phyloP scores from a whole-genome alignment of 1,284 basidiomycete genomes.

The Cutaneotrichosporon cavernicola region DNA sequence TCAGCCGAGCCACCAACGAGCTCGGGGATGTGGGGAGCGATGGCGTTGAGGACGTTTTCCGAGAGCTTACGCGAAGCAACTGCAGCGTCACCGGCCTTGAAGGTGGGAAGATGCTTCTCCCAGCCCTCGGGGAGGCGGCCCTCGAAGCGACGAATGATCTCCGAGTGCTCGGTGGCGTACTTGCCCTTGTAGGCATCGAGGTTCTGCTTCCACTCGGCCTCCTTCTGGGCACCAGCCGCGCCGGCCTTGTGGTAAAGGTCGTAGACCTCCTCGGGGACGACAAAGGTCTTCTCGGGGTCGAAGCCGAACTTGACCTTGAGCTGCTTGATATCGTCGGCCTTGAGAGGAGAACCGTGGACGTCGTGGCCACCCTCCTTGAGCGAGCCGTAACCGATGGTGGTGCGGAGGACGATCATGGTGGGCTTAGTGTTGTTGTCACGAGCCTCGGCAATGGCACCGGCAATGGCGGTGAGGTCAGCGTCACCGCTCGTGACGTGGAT shows the following conservation, averaged over 20 bases:
- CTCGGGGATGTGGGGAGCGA: constrained; percentile 76
- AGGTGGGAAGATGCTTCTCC: constrained; percentile 79
- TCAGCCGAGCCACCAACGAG: constrained; percentile 87
- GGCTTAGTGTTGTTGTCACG: constrained; percentile 76
- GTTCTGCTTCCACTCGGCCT: constrained; percentile 72
- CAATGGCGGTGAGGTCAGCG: constrained; percentile 76
- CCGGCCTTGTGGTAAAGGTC: constrained; percentile 67
- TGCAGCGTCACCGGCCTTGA: constrained; percentile 72
- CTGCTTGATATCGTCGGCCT: constrained; percentile 82
- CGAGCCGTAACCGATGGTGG: constrained; percentile 92
- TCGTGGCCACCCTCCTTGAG: constrained; percentile 88
- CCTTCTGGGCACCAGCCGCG: constrained; percentile 69
- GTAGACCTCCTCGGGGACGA: constrained; percentile 73
- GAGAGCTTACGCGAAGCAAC: constrained; percentile 90
- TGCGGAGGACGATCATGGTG: constrained; percentile 79
- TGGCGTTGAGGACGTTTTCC: constrained; percentile 78
- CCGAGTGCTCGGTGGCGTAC: constrained; percentile 79
- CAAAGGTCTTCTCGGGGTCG: constrained; percentile 74
- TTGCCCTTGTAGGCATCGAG: constrained; percentile 71
- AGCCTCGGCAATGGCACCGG: constrained; percentile 75
- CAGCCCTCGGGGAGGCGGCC: constrained; percentile 80
- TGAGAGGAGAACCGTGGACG: constrained; percentile 88
- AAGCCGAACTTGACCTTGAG: constrained; percentile 86
- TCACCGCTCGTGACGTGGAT: constrained; percentile 80
- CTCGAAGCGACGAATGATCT: constrained; percentile 78